Base-by-base conservation (phyloP, 2,329 filamentous ascomycete species). In the Verticillium nubilum region DNA sequence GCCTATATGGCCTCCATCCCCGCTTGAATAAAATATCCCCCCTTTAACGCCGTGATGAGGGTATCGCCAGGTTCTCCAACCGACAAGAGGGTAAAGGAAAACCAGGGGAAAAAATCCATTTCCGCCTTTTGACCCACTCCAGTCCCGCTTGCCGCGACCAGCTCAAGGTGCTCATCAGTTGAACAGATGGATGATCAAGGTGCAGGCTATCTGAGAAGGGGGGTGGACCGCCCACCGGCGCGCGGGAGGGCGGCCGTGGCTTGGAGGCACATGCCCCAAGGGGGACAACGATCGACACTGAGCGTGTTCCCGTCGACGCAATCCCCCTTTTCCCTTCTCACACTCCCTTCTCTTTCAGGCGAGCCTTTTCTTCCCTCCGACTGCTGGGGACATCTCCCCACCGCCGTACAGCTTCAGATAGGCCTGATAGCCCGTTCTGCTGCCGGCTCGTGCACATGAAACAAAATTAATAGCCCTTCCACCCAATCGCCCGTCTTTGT, bases 61-160 rank as follows among this genome's bases (percentile, higher is more conserved):
- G 59, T 64, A 64, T 63, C 62, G 59, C 61, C 62, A 60, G 62
- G 61, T 58, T 57, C 59, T 61, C 54, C 37, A 58, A 60, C 61
- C 59, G 27, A 56, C 53, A 23, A 25, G 42, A 50, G 42, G 19
- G 42, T 13, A 50, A 50, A 47, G 37, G 37, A 47, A 47, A 47
- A 47, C 37, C 37, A 47, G 42, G 19, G 19, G 3, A 4, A 50
- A 31, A 13, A 31, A 9, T 31, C 19, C 19, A 23, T 50, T 50
- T 50, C 19, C 42, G 42, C 42, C 42, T 12, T 50, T 50, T 5
- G 19, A n/a, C 42, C 42, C 19, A 19, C 12, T 23, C 42, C 42
- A n/a, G 33, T n/a, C 6, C 33, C n/a, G 33, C 33, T 37, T 17
- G 33, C 33, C 33, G 6, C 5, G 33, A 17, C 3, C 33, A n/a